phyloP scores from a whole-genome alignment of 1,284 basidiomycete species.

The Sporisorium sorghi region DNA sequence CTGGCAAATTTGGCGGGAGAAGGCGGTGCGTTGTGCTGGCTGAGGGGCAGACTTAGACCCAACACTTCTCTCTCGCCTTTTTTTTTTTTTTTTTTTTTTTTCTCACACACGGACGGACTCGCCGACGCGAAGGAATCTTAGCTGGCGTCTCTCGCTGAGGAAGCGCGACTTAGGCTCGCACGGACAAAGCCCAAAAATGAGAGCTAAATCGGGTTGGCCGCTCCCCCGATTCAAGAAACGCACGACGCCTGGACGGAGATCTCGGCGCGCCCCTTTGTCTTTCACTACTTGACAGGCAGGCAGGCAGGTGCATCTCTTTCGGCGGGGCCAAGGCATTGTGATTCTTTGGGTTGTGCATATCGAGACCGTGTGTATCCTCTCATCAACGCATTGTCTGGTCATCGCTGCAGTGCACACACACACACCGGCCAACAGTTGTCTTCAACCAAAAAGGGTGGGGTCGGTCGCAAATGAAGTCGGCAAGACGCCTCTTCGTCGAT shows the following conservation, averaged over 20 bases:
- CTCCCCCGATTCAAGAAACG: neutral
- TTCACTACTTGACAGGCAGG: conserved; percentile 31
- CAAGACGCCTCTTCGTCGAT: neutral
- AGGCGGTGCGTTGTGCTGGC: conserved; percentile 5
- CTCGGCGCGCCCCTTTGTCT: conserved; percentile 10
- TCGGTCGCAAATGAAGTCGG: neutral
- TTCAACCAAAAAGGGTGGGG: neutral
- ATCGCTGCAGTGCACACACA: too few relatives aligned
- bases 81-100: conserved; percentile 2
- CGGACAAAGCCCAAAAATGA: conserved; percentile 11
- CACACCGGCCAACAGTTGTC: neutral
- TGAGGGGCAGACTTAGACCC: neutral
- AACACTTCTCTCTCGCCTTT: too few relatives aligned
- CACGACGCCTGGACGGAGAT: neutral
- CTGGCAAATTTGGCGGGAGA: neutral
- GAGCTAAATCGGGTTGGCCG: too few relatives aligned
- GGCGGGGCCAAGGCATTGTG: neutral
- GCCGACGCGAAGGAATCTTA: conserved; percentile 6
- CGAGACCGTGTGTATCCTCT: neutral
- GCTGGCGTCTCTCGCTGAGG: too few relatives aligned
- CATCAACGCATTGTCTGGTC: neutral
- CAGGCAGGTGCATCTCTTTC: neutral
- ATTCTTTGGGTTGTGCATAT: neutral
- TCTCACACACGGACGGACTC: neutral
- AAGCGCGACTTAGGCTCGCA: too few relatives aligned